Percentiles rank a stretch among this genome's conserved stretches.
Evolutionary conservation across 805 yeast species (phyloP).

Genomic region (Candida mattraensis): DNA sequence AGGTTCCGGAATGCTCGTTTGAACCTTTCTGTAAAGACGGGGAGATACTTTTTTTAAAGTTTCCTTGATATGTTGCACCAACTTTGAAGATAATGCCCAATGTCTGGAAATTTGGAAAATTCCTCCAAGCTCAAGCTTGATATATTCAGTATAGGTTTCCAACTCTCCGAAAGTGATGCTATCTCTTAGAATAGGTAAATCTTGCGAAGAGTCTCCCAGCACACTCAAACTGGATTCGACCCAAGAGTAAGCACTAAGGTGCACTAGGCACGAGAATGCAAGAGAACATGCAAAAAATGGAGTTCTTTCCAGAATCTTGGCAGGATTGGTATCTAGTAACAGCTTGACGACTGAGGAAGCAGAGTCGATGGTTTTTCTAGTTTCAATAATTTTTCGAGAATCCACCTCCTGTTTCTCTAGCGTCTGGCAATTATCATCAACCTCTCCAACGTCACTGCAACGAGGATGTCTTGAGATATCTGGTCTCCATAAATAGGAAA

Average conservation of each 20-base stretch:
- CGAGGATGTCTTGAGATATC: slow-evolving; percentile 43
- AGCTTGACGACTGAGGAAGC: slow-evolving; percentile 49
- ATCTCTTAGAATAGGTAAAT: slow-evolving; percentile 22
- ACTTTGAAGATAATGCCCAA: slow-evolving; percentile 49
- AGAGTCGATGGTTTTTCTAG: slow-evolving; percentile 53
- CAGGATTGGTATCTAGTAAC: slow-evolving; percentile 47
- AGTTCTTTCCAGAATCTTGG: slow-evolving; percentile 43
- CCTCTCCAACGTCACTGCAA: slow-evolving; percentile 34
- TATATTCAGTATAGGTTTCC: slow-evolving; percentile 45
- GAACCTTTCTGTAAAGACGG: slow-evolving; percentile 37
- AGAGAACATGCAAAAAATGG: slow-evolving; percentile 54
- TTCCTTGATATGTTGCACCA: slow-evolving; percentile 47
- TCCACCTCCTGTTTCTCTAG: slow-evolving; percentile 37
- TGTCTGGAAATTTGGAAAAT: slow-evolving; percentile 50
- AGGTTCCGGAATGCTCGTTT: slow-evolving; percentile 31
- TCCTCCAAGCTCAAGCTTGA: slow-evolving; percentile 49
- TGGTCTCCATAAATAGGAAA: slow-evolving; percentile 52
- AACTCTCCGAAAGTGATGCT: slow-evolving; percentile 38
- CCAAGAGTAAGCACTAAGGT: slow-evolving; percentile 55
- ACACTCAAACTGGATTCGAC: slow-evolving; percentile 38
- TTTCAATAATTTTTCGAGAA: slow-evolving; percentile 48
- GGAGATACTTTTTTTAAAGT: slow-evolving; percentile 45
- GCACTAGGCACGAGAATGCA: slow-evolving; percentile 53
- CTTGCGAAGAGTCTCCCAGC: slow-evolving; percentile 12
- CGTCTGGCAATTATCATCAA: slow-evolving; percentile 32